A percentile compares a stretch with the other conserved stretches of the same genome.
Conservation (phyloP, 1,284 basidiomycete species). For the Mycena sp. region DNA sequence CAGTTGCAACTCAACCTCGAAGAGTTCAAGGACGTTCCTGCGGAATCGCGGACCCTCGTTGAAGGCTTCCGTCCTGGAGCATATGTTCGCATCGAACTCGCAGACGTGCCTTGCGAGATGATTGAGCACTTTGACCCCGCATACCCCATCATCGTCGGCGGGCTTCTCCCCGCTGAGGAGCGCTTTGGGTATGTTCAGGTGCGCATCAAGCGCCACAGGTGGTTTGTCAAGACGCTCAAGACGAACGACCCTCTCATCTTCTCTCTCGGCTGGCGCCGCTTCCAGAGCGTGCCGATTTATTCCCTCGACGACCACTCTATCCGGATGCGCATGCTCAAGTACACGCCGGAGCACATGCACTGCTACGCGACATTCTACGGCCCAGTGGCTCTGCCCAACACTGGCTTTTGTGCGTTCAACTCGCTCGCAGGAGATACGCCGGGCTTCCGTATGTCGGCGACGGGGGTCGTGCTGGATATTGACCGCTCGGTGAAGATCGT, state of each 20-base stretch:
- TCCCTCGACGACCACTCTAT: conserved; percentile 97
- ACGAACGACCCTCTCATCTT: conserved; percentile 98
- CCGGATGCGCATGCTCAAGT: conserved; percentile 99
- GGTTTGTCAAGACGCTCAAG: conserved; percentile 94
- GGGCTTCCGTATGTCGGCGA: conserved; percentile 92
- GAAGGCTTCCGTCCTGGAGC: conserved; percentile 92
- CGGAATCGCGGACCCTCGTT: conserved; percentile 82
- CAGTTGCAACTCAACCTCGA: conserved; percentile 88
- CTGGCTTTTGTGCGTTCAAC: conserved; percentile 98
- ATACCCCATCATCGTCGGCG: conserved; percentile 93
- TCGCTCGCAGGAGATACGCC: conserved; percentile 72
- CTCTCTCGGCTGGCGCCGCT: conserved; percentile 95
- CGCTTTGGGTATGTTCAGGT: conserved; percentile 95
- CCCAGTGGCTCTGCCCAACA: conserved; percentile 92
- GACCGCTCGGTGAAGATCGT: conserved; percentile 95
- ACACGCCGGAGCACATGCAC: conserved; percentile 99
- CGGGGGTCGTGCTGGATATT: conserved; percentile 94
- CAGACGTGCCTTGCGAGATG: conserved; percentile 89
- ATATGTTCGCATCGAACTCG: conserved; percentile 95
- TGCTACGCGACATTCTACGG: conserved; percentile 98
- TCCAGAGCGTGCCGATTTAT: conserved; percentile 96
- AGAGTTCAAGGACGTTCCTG: conserved; percentile 88
- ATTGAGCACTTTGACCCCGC: conserved; percentile 93
- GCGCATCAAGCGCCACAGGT: conserved; percentile 95
- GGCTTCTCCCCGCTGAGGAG: conserved; percentile 92